These are phyloP conservation scores for Dryadomyces sulphureus DNA, from an alignment of 2,329 filamentous ascomycete species.

Conservation along the genomic window DNA sequence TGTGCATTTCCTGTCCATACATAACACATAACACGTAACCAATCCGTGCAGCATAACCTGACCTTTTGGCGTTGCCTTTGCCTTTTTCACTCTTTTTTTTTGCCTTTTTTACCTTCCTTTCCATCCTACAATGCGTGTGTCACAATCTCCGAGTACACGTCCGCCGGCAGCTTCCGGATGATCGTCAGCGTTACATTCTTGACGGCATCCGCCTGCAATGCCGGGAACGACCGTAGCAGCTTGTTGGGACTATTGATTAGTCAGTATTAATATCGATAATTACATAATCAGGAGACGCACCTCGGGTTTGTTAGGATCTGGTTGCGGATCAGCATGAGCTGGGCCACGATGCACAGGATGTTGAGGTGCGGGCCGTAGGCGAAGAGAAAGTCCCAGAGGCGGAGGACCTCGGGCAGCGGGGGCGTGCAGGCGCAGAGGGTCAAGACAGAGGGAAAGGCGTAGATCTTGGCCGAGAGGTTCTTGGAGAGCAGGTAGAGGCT, in stretches of 20 bases:
- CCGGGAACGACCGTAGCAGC: slow-evolving; percentile 73
- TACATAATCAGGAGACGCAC: slow-evolving; percentile 29
- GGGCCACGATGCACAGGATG: slow-evolving; percentile 89
- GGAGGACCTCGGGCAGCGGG: slow-evolving; percentile 79
- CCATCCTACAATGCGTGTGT: slow-evolving; percentile 55
- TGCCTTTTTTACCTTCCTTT: not conserved
- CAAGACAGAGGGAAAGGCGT: slow-evolving; percentile 88
- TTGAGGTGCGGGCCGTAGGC: slow-evolving; percentile 92
- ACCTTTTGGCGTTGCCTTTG: too few species aligned
- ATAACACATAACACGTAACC: not conserved
- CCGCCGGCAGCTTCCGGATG: slow-evolving; percentile 77
- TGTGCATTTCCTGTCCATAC: not conserved
- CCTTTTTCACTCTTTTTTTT: not conserved
- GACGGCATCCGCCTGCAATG: slow-evolving; percentile 68
- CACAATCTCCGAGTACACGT: slow-evolving; percentile 82
- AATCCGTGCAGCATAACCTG: too few species aligned
- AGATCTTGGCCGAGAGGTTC: slow-evolving; percentile 82
- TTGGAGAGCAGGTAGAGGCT: slow-evolving; percentile 73
- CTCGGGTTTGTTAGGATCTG: slow-evolving; percentile 71
- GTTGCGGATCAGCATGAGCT: slow-evolving; percentile 76
- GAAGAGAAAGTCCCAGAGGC: slow-evolving; percentile 94
- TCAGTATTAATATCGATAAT: not conserved
- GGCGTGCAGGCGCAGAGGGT: slow-evolving; percentile 94
- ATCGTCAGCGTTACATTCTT: slow-evolving; percentile 76
- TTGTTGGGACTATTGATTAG: slow-evolving; percentile 61